Evolutionary conservation across 768 basidiomycete genomes (phyloP).

Genomic region (Collybia nuda): DNA sequence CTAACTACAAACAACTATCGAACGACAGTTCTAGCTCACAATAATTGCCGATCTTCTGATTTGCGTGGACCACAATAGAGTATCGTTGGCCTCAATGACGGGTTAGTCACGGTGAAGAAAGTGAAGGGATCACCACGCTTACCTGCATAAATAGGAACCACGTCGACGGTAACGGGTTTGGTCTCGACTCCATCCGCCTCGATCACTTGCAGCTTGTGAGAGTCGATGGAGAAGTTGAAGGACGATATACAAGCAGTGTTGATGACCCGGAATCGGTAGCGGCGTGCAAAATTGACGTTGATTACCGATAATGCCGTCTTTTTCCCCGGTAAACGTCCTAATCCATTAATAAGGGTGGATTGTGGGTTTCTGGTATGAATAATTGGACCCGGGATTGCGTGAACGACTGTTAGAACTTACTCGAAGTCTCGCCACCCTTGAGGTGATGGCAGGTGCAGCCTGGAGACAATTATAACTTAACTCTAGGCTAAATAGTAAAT

Average conservation of each 20-base stretch:
- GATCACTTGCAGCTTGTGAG: conserved; percentile 43
- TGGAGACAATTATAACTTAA: neutral
- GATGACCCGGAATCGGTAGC: conserved; percentile 35
- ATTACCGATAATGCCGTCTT: conserved; percentile 27
- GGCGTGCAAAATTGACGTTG: conserved; percentile 26
- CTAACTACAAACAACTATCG: conserved; percentile 21
- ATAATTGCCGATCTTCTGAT: conserved; percentile 49
- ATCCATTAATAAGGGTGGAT: conserved; percentile 32
- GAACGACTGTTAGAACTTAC: neutral
- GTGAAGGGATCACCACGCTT: no score
- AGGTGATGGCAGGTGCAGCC: neutral
- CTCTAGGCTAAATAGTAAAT: no score
- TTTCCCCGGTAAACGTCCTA: conserved; percentile 27
- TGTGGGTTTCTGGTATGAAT: no score
- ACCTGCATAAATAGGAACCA: conserved; percentile 13
- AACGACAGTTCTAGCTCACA: conserved; percentile 26
- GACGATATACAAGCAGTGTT: conserved; percentile 30
- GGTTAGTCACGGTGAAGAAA: no score
- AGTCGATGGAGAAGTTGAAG: conserved; percentile 43
- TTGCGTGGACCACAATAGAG: conserved; percentile 37
- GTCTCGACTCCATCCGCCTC: conserved; percentile 47
- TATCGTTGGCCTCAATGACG: conserved; percentile 17
- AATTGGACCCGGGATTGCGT: no score
- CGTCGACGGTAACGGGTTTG: conserved; percentile 39
- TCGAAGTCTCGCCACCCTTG: neutral